Evolutionary conservation across 768 basidiomycete species (phyloP), one percentile per base, ranked within the genome.

Genomic region (Cyathus striatus): DNA sequence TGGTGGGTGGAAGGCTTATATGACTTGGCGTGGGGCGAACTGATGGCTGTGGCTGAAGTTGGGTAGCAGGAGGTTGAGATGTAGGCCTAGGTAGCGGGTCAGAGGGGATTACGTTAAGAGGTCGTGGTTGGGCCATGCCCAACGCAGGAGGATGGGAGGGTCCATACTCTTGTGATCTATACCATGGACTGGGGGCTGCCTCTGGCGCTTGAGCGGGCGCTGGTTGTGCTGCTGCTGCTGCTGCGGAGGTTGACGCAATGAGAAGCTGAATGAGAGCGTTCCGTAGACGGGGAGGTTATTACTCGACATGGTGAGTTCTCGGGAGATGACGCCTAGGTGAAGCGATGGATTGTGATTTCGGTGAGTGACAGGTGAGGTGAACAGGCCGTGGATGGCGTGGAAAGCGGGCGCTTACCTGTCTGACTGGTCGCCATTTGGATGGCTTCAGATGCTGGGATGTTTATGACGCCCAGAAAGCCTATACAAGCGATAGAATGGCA

Each of bases 221-320:
- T 49, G 50, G 9, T 22, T 51, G 41, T 41, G 49, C 26, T 42
- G 44, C 36, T 44, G 52, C 41, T 18, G 45, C 20, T 50, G 61
- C 43, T 60, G 52, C n/a, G 57, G 53, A 47, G 64, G 60, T 30
- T 62, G 54, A n/a, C 62, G 52, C 25, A 69, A 57, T 23, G 79
- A 68, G 46, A 81, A 74, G 2, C 70, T 72, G 53, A 92, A 80
- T 47, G 85, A 78, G 46, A 93, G 72, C 63, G 86, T 88, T 20
- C 91, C 91, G 59, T 86, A 86, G 0, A 93, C 91, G 34, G 80
- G 75, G 18, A 87, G 74, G 53, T 82, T 80, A 61, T 88, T 86
- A 47, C 81, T 84, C 34, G 83, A 78, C 71, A 75, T 73, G 32
- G 80, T 76, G 40, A 90, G 73, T 55, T 94, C 90, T 43, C 72